These are phyloP conservation scores for Rhinocladiella mackenziei DNA, from an alignment of 2,329 filamentous ascomycete genomes.

Conservation along the genomic window DNA sequence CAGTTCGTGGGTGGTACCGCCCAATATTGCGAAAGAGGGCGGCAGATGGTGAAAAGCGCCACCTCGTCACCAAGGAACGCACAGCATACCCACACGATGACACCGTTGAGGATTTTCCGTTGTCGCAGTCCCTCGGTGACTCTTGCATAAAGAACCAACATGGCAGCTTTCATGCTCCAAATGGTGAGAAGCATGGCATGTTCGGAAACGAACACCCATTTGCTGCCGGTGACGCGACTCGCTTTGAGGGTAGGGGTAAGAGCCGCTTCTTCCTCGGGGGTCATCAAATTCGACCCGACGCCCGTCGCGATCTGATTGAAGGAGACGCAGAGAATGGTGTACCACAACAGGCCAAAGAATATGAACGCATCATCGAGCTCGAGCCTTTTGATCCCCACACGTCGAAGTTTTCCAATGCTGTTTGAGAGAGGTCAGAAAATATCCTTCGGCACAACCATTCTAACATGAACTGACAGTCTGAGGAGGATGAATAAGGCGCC, in stretches of 20 bases:
- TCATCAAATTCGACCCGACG: constrained; percentile 59
- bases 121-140: constrained; percentile 38
- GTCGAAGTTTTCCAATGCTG: constrained; percentile 40
- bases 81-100: constrained; percentile 44
- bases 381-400: constrained; percentile 47
- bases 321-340: constrained; percentile 53
- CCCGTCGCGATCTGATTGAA: constrained; percentile 53
- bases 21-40: constrained; percentile 49
- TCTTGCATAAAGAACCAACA: constrained; percentile 51
- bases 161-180: constrained; percentile 53
- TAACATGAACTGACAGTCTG: constrained; percentile 41
- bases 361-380: constrained; percentile 57
- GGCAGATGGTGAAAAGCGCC: constrained; percentile 49
- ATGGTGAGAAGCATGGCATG: constrained; percentile 56
- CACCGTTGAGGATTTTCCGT: constrained; percentile 31
- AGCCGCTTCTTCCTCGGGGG: constrained; percentile 42
- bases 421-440: too few relatives aligned
- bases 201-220: constrained; percentile 60
- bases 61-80: constrained; percentile 50
- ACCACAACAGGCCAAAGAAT: constrained; percentile 51
- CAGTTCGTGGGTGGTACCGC: constrained; percentile 42
- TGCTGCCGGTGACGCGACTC: constrained; percentile 51
- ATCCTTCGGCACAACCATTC: constrained; percentile 34
- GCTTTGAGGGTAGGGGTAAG: constrained; percentile 47
- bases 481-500: constrained; percentile 37